A percentile compares a stretch with the other conserved stretches of the same genome.
phyloP scores from a whole-genome alignment of 1,139 yeast genomes.

The Meyerozyma athensensis region DNA sequence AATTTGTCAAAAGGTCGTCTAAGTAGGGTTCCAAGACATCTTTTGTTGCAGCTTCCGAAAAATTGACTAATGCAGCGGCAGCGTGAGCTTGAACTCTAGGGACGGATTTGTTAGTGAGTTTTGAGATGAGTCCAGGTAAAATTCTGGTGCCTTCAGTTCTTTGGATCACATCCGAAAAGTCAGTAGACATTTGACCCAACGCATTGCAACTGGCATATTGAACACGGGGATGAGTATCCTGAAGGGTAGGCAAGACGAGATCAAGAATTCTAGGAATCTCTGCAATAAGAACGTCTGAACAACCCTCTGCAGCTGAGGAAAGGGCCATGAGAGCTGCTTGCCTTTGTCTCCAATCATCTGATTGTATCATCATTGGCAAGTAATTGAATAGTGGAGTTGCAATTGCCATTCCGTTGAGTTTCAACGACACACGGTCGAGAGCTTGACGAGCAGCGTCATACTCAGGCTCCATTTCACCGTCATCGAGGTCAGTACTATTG shows the following conservation, averaged over 20 bases:
- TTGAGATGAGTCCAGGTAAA: constrained; percentile 83
- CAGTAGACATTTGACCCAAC: constrained; percentile 96
- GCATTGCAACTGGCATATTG: constrained; percentile 98
- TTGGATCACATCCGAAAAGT: constrained; percentile 87
- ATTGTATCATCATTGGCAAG: constrained; percentile 75
- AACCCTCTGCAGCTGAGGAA: constrained; percentile 96
- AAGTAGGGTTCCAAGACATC: constrained; percentile 86
- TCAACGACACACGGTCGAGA: constrained; percentile 81
- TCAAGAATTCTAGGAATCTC: constrained; percentile 82
- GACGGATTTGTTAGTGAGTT: constrained; percentile 62
- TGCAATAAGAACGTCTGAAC: constrained; percentile 78
- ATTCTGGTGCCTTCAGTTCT: constrained; percentile 72
- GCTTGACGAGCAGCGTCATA: constrained; percentile 93
- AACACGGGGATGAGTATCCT: constrained; percentile 87
- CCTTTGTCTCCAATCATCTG: constrained; percentile 85
- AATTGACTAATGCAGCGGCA: constrained; percentile 95
- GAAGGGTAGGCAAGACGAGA: constrained; percentile 74
- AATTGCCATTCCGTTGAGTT: constrained; percentile 75
- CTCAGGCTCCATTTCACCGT: constrained; percentile 82
- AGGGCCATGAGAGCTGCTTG: constrained; percentile 97
- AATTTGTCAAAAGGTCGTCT: constrained; percentile 69
- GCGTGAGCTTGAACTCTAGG: constrained; percentile 98
- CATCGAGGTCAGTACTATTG: constrained; percentile 70
- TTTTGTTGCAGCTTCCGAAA: constrained; percentile 86
- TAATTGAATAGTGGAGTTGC: constrained; percentile 85